Percentiles rank a stretch among this genome's conserved stretches.
Conservation (phyloP, 2,329 filamentous ascomycete species). For the Leptographium procerum region DNA sequence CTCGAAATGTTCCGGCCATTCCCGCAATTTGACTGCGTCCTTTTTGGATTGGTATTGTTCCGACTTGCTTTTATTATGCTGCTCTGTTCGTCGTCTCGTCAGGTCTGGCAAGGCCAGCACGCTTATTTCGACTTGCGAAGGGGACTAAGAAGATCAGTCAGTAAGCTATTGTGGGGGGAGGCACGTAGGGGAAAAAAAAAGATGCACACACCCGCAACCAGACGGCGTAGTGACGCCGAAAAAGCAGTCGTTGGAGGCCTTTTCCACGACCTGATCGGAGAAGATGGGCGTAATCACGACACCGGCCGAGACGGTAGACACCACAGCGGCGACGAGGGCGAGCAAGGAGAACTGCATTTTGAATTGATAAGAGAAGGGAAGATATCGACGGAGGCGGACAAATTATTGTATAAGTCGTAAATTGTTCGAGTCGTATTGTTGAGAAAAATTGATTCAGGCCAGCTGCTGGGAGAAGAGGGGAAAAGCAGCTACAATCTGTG, state of each 20-base stretch:
- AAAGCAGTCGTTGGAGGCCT: conserved; percentile 37
- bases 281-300: conserved; percentile 44
- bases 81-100: background rate
- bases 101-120: background rate
- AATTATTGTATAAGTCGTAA: no score
- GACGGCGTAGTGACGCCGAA: conserved; percentile 44
- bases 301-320: conserved; percentile 37
- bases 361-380: background rate
- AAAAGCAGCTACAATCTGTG: background rate
- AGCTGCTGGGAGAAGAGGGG: background rate
- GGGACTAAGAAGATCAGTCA: background rate
- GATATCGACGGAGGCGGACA: no score
- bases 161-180: no score
- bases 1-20: background rate
- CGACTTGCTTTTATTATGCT: background rate
- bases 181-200: background rate
- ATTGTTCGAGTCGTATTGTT: background rate
- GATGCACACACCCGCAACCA: conserved; percentile 42
- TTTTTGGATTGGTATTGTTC: background rate
- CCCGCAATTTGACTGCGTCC: background rate
- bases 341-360: conserved; percentile 29
- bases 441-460: background rate
- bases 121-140: conserved; percentile 4
- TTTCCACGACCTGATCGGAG: conserved; percentile 38
- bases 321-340: conserved; percentile 30